phyloP scores from a whole-genome alignment of 495 filamentous ascomycete genomes.

The Massariosphaeria phaeospora region DNA sequence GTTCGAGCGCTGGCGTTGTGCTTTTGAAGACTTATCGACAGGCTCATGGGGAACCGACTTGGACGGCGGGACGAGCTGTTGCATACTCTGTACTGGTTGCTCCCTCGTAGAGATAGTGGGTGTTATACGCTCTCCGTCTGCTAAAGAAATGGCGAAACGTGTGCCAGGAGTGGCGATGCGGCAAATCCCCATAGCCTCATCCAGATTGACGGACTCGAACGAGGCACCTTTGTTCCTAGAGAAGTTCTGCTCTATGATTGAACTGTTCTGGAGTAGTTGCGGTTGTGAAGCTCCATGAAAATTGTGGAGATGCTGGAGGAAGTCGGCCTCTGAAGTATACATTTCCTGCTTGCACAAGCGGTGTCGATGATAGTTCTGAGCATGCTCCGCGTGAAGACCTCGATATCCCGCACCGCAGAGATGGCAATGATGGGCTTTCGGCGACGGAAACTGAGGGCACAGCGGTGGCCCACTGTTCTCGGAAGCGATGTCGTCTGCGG shows the following conservation, averaged over 20 bases:
- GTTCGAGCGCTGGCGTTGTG: slow-evolving; percentile 1
- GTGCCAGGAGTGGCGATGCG: neutral
- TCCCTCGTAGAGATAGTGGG: neutral
- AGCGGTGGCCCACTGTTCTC: slow-evolving; percentile 16
- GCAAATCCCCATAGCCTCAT: slow-evolving; percentile 16
- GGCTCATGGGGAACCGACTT: neutral
- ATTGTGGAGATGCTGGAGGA: slow-evolving; percentile 20
- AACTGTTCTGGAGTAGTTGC: slow-evolving; percentile 3
- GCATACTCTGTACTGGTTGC: neutral
- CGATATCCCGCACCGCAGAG: slow-evolving; percentile 22
- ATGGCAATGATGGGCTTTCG: slow-evolving; percentile 26
- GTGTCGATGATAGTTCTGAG: slow-evolving; percentile 20
- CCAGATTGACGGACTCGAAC: slow-evolving; percentile 13
- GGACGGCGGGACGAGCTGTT: neutral
- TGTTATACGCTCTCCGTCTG: neutral
- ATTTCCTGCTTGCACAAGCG: slow-evolving; percentile 16
- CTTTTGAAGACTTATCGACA: neutral
- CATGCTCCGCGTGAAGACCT: slow-evolving; percentile 16
- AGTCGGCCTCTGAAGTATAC: slow-evolving; percentile 12
- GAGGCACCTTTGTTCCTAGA: slow-evolving; percentile 14
- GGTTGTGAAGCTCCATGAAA: slow-evolving; percentile 8
- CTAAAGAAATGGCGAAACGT: slow-evolving; percentile 12
- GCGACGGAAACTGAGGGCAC: slow-evolving; percentile 17
- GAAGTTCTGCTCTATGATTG: slow-evolving; percentile 9
- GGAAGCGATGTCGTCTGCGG: slow-evolving; percentile 16